Evolutionary conservation across 176 grass and related monocot genomes (phyloP).

Genomic region (Chloris gayana): DNA sequence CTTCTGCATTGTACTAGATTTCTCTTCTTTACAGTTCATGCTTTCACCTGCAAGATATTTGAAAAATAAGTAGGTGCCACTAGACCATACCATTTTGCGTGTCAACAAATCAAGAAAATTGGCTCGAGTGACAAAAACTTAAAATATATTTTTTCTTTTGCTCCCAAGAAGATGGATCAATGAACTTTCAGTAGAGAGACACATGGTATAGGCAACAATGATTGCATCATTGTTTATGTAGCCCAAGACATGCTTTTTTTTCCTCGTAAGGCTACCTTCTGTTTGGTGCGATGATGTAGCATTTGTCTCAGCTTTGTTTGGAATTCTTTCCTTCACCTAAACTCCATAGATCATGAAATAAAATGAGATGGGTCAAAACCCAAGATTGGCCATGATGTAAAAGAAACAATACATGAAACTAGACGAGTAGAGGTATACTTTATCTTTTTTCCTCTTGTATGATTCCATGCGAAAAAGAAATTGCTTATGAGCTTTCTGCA

Average conservation of each 20-base stretch:
- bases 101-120: not conserved
- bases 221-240: constrained; percentile 2
- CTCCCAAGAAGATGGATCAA: not conserved
- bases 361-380: constrained; percentile 23
- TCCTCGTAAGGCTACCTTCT: constrained; percentile 24
- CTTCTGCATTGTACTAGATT: constrained; percentile 39
- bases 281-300: constrained; percentile 40
- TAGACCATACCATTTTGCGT: not conserved
- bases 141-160: not conserved
- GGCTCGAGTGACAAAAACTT: not conserved
- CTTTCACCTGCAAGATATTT: constrained; percentile 45
- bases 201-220: not conserved
- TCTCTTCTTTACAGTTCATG: constrained; percentile 31
- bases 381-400: constrained; percentile 6
- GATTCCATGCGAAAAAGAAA: constrained; percentile 68
- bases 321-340: constrained; percentile 53
- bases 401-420: constrained; percentile 13
- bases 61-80: constrained; percentile 11
- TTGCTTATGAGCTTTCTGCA: constrained; percentile 77
- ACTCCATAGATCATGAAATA: constrained; percentile 18
- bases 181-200: not conserved
- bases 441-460: constrained; percentile 69
- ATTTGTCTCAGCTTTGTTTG: constrained; percentile 34
- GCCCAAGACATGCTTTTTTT: not conserved
- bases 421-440: constrained; percentile 42